A percentile compares a stretch with the other conserved stretches of the same genome.
These are phyloP conservation scores for Gossypium arboreum DNA, from an alignment of 345 rosid genomes.

Conservation along the genomic window DNA sequence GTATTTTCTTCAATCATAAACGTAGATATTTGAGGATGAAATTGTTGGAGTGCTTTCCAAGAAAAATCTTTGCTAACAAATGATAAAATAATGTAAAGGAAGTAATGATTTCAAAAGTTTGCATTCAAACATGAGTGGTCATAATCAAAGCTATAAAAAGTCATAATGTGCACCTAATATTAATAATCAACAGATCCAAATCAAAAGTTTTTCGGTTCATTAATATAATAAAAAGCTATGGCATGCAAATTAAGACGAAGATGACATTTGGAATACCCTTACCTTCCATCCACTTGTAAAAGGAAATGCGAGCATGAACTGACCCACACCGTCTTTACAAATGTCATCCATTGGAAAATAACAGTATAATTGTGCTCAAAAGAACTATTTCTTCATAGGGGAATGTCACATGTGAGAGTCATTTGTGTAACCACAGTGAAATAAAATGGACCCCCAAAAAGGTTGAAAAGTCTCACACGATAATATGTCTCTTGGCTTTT, in stretches of 20 bases:
- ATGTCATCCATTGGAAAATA: conserved; percentile 13
- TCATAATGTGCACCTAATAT: not conserved
- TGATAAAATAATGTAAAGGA: not conserved
- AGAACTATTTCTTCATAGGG: not conserved
- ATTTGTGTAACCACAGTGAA: not conserved
- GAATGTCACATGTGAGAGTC: no score
- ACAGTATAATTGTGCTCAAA: not conserved
- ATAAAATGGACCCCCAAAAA: not conserved
- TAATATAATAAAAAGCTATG: not conserved
- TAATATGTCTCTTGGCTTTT: conserved; percentile 53
- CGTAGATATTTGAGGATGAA: not conserved
- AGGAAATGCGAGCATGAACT: conserved; percentile 43
- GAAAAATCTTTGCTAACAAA: not conserved
- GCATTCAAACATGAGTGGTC: conserved; percentile 1
- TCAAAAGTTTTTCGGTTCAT: not conserved
- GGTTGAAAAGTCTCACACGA: conserved; percentile 14
- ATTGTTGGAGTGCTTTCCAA: not conserved
- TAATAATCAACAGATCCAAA: not conserved
- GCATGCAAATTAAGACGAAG: conserved; percentile 19
- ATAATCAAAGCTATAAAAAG: not conserved
- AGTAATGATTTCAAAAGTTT: not conserved
- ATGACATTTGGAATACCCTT: conserved; percentile 20
- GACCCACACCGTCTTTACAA: conserved; percentile 23
- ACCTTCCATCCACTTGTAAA: conserved; percentile 50
- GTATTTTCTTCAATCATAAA: not conserved